These are phyloP conservation scores for Leptomonas pyrrhocoris DNA, from an alignment of 208 protist species.

Conservation along the genomic window DNA sequence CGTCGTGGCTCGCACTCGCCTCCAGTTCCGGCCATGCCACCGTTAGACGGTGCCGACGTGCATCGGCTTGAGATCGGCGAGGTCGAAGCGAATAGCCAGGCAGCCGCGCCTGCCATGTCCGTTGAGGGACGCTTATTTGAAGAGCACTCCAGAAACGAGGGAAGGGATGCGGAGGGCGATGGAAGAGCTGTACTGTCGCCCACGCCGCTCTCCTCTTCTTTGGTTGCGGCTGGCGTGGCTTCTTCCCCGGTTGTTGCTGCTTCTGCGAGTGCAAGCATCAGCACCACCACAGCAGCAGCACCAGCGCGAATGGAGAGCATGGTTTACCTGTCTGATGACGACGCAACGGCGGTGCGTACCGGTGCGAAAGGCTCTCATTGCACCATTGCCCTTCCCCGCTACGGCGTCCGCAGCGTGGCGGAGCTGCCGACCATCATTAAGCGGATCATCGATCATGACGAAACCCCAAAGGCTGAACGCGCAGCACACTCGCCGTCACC, in stretches of 20 bases:
- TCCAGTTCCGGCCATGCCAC: background rate
- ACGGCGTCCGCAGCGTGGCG: conserved; percentile 37
- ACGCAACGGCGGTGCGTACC: too few relatives aligned
- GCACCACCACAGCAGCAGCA: background rate
- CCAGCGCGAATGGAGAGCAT: background rate
- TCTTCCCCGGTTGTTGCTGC: background rate
- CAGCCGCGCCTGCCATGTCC: background rate
- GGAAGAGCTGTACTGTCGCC: background rate
- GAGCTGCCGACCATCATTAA: conserved; percentile 32
- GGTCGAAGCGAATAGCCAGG: background rate
- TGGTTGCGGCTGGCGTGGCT: background rate
- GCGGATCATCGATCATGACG: conserved; percentile 19
- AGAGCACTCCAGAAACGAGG: conserved; percentile 2
- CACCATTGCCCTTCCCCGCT: conserved; percentile 16
- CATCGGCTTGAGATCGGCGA: background rate
- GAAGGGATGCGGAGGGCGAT: background rate
- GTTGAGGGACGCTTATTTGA: conserved; percentile 17
- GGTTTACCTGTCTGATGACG: background rate
- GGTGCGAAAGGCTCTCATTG: background rate
- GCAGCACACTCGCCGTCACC: background rate
- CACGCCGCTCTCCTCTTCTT: background rate
- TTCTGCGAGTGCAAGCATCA: background rate
- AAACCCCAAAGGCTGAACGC: background rate
- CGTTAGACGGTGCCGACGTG: background rate
- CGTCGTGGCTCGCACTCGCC: background rate